A percentile compares a stretch with the other conserved stretches of the same genome.
phyloP scores from a whole-genome alignment of 495 filamentous ascomycete species.

The Glutinoglossum americanum region DNA sequence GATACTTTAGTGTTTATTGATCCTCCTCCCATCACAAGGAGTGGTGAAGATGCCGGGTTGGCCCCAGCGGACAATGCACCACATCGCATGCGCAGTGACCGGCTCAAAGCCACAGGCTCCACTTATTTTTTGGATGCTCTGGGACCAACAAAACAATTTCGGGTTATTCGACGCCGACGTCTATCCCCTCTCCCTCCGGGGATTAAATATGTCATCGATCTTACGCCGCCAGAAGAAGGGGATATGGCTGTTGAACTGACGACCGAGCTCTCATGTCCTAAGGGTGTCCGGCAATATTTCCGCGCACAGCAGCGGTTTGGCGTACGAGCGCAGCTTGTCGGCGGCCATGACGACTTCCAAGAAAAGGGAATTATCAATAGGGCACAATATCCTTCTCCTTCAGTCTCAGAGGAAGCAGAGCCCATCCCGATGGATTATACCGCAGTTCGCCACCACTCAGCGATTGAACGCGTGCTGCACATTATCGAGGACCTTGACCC shows the following conservation, averaged over 20 bases:
- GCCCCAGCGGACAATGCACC: constrained; percentile 11
- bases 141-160: constrained; percentile 19
- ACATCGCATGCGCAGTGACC: constrained; percentile 25
- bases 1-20: constrained; percentile 36
- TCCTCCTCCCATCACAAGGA: constrained; percentile 14
- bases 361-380: constrained; percentile 2
- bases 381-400: background rate
- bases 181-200: constrained; percentile 20
- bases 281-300: constrained; percentile 25
- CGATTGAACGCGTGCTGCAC: constrained; percentile 34
- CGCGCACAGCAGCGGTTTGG: constrained; percentile 21
- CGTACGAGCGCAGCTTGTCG: constrained; percentile 20
- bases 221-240: constrained; percentile 35
- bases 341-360: constrained; percentile 16
- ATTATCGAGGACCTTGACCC: constrained; percentile 27
- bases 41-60: constrained; percentile 8
- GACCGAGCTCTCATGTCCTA: constrained; percentile 34
- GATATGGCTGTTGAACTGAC: constrained; percentile 35
- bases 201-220: constrained; percentile 36
- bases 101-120: constrained; percentile 25
- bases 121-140: constrained; percentile 27
- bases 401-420: background rate
- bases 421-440: constrained; percentile 31
- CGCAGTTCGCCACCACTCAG: constrained; percentile 33
- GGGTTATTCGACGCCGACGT: constrained; percentile 13